Conservation (phyloP, 352 stramenopile genomes). For the Phytophthora lateralis region DNA sequence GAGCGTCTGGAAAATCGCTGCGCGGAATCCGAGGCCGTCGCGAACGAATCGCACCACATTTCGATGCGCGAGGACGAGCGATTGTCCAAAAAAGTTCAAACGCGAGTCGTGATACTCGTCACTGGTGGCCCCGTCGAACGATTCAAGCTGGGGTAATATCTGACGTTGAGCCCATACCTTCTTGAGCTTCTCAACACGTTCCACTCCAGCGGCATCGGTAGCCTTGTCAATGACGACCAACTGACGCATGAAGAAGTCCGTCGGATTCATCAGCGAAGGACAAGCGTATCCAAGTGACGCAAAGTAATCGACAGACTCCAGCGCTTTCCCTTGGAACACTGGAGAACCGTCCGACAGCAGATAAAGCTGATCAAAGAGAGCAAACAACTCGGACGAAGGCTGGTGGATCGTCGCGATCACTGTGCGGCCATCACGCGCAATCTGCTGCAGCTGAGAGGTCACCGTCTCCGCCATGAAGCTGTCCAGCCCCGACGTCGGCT, state of each 20-base stretch:
- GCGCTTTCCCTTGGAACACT: constrained; percentile 42
- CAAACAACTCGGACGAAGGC: constrained; percentile 58
- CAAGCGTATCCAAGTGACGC: constrained; percentile 31
- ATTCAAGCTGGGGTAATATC: background rate
- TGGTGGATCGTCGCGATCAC: constrained; percentile 88
- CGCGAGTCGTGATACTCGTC: background rate
- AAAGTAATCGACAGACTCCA: constrained; percentile 42
- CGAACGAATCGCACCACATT: constrained; percentile 32
- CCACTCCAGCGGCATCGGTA: constrained; percentile 27
- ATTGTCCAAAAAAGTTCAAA: background rate
- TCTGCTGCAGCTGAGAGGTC: constrained; percentile 48
- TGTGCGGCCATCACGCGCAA: constrained; percentile 80
- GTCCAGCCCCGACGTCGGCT: constrained; percentile 64
- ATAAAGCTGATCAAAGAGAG: constrained; percentile 45
- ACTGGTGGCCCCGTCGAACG: constrained; percentile 9
- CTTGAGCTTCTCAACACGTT: constrained; percentile 28
- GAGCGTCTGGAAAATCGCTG: constrained; percentile 31
- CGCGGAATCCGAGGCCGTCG: constrained; percentile 29
- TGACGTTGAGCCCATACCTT: constrained; percentile 28
- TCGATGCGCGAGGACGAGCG: constrained; percentile 29
- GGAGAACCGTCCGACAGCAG: constrained; percentile 34
- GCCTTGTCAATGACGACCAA: constrained; percentile 41
- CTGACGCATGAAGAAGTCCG: constrained; percentile 52
- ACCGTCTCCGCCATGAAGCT: constrained; percentile 54
- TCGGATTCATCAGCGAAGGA: constrained; percentile 41